These are phyloP conservation scores for Cercospora sojina DNA, from an alignment of 2,329 filamentous ascomycete genomes.

Conservation along the genomic window DNA sequence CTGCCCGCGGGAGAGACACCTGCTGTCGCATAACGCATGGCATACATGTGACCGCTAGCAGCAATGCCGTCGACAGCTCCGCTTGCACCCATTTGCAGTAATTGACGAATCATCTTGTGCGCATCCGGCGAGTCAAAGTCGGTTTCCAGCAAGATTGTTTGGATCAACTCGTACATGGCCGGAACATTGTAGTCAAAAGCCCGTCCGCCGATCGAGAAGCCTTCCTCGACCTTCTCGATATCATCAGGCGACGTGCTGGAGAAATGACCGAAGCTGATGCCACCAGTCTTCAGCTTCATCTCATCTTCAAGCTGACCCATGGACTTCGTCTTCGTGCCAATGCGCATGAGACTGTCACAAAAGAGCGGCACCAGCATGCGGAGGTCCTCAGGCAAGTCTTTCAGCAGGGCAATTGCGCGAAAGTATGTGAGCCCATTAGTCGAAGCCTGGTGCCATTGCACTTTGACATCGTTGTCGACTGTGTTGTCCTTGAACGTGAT, in stretches of 20 bases:
- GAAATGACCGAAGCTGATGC: conserved; percentile 81
- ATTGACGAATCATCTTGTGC: conserved; percentile 76
- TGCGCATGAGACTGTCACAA: conserved; percentile 85
- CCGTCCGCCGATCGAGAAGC: conserved; percentile 79
- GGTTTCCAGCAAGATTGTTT: conserved; percentile 78
- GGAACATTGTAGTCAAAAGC: conserved; percentile 87
- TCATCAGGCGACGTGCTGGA: conserved; percentile 74
- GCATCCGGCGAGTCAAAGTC: conserved; percentile 84
- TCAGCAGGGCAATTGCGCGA: conserved; percentile 77
- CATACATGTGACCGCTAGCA: conserved; percentile 83
- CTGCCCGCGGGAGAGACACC: conserved; percentile 70
- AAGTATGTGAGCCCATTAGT: conserved; percentile 98
- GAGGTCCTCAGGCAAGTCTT: conserved; percentile 79
- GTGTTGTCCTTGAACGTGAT: conserved; percentile 63
- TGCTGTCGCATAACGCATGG: conserved; percentile 78
- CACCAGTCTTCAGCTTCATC: conserved; percentile 95
- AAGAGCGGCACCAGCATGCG: conserved; percentile 84
- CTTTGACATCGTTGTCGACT: conserved; percentile 59
- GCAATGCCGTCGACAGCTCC: conserved; percentile 91
- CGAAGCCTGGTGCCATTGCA: conserved; percentile 88
- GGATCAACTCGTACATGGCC: conserved; percentile 83
- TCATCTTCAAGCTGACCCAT: conserved; percentile 95
- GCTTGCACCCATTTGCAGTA: conserved; percentile 82
- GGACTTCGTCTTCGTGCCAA: conserved; percentile 81
- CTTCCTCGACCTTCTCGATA: conserved; percentile 70